Percentiles rank a stretch among this genome's conserved stretches.
These are phyloP conservation scores for Arthrobotrys sinensis DNA, from an alignment of 2,329 filamentous ascomycete species.

Conservation along the genomic window DNA sequence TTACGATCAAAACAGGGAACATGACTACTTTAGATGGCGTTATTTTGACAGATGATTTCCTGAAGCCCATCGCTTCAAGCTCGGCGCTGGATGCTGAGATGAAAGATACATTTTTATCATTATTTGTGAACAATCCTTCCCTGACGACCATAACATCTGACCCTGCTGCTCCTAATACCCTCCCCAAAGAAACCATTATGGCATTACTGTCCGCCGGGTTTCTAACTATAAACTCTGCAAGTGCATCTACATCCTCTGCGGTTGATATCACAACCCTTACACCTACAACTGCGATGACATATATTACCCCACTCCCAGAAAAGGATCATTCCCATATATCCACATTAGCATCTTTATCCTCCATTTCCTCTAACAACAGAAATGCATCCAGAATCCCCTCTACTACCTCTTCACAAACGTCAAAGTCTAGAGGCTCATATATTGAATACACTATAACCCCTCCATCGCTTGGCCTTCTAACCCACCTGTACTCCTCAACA, in stretches of 20 bases:
- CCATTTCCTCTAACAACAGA: slow-evolving; percentile 37
- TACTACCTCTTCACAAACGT: not conserved
- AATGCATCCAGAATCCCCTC: slow-evolving; percentile 1
- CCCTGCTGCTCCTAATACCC: slow-evolving; percentile 11
- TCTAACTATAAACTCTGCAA: slow-evolving; percentile 38
- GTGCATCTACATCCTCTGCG: slow-evolving; percentile 5
- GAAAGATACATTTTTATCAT: slow-evolving; percentile 41
- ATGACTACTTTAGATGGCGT: slow-evolving; percentile 44
- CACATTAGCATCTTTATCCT: slow-evolving; percentile 47
- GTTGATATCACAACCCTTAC: slow-evolving; percentile 55
- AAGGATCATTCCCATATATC: slow-evolving; percentile 55
- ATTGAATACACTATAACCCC: slow-evolving; percentile 56
- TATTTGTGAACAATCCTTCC: slow-evolving; percentile 28
- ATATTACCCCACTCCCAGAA: slow-evolving; percentile 16
- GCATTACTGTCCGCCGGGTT: slow-evolving; percentile 48
- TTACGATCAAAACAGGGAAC: slow-evolving; percentile 36
- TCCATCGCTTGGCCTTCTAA: slow-evolving; percentile 50
- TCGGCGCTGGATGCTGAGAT: slow-evolving; percentile 22
- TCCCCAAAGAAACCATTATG: slow-evolving; percentile 46
- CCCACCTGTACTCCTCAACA: slow-evolving; percentile 30
- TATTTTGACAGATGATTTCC: slow-evolving; percentile 51
- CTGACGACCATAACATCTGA: slow-evolving; percentile 37
- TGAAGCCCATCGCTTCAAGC: slow-evolving; percentile 44
- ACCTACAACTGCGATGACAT: slow-evolving; percentile 43
- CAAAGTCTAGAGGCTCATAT: not conserved